Conservation (phyloP, 106 monocot genomes). For the Allium sativum region DNA sequence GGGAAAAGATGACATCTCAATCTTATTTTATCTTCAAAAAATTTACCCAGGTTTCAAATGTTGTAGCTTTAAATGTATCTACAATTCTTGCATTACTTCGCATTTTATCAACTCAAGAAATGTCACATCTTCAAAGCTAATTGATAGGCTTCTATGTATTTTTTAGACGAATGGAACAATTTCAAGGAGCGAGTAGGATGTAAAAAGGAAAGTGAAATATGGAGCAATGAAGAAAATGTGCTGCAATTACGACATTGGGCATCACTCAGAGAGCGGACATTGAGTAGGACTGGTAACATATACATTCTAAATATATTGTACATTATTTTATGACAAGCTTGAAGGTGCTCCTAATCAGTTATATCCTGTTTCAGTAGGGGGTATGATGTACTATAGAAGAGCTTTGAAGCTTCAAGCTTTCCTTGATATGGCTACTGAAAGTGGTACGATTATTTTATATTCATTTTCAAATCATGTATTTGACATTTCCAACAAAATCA, state of each 20-base stretch:
- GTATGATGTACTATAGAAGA: slow-evolving; percentile 98
- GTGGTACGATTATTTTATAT: slow-evolving; percentile 33
- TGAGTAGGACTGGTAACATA: slow-evolving; percentile 80
- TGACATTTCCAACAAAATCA: no score
- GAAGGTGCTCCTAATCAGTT: neutral
- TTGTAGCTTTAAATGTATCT: slow-evolving; percentile 8
- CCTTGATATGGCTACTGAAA: slow-evolving; percentile 98
- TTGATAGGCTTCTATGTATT: neutral
- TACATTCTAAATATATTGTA: neutral
- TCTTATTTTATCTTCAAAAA: slow-evolving; percentile 94
- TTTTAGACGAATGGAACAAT: slow-evolving; percentile 95
- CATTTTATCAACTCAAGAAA: no score
- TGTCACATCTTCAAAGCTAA: no score
- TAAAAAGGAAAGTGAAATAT: slow-evolving; percentile 77
- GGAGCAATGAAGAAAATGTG: slow-evolving; percentile 94
- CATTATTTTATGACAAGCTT: neutral
- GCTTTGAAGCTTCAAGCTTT: slow-evolving; percentile 96
- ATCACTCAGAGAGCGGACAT: slow-evolving; percentile 86
- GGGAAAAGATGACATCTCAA: slow-evolving; percentile 97
- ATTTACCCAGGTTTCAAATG: slow-evolving; percentile 75
- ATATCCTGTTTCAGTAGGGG: slow-evolving; percentile 57
- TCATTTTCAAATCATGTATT: neutral
- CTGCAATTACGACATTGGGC: slow-evolving; percentile 97
- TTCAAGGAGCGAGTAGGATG: slow-evolving; percentile 94
- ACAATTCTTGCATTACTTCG: no score